These are phyloP conservation scores for Sclerotiophoma versabilis DNA, from an alignment of 2,329 filamentous ascomycete species.

Conservation along the genomic window DNA sequence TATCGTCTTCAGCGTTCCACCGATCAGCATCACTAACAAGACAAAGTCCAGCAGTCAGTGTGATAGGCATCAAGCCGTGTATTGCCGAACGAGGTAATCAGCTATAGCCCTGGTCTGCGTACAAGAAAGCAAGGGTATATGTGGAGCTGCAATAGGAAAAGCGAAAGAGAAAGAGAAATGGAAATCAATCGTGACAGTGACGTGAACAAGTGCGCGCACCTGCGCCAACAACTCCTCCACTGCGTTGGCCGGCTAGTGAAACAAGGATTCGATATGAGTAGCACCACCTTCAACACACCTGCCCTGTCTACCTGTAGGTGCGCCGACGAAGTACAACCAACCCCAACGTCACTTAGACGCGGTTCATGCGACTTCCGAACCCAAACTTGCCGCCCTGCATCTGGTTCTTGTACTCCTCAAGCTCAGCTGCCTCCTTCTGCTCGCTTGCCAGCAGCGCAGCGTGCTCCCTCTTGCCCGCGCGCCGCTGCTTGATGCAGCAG, in stretches of 20 bases:
- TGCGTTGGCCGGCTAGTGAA: constrained; percentile 18
- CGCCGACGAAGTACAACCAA: background rate
- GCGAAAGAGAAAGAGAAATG: background rate
- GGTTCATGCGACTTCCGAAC: constrained; percentile 20
- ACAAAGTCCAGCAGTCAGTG: background rate
- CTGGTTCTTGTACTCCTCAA: constrained; percentile 42
- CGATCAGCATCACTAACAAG: no score
- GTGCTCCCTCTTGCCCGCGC: constrained; percentile 44
- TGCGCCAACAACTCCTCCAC: constrained; percentile 15
- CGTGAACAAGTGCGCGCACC: constrained; percentile 19
- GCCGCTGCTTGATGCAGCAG: constrained; percentile 51
- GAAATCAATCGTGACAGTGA: constrained; percentile 19
- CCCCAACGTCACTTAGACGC: constrained; percentile 21
- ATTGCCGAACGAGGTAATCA: constrained; percentile 15
- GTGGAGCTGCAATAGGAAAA: constrained; percentile 2
- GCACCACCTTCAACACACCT: background rate
- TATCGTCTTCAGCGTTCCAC: no score
- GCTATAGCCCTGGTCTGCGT: constrained; percentile 18
- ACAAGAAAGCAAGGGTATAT: constrained; percentile 22
- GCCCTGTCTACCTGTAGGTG: background rate
- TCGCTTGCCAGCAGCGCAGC: constrained; percentile 41
- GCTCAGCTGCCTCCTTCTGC: constrained; percentile 48
- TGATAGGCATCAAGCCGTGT: constrained; percentile 16
- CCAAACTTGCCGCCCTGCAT: constrained; percentile 36
- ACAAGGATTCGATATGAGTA: constrained; percentile 1